phyloP scores from a whole-genome alignment of 129 eudicot genomes.

The Helianthus annuus region HanXRQr2.0-SUNRISE NC_035441.2:118629767-118630266 shows the following conservation, averaged over 20 bases:
- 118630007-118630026: neutral
- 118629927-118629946: too few species aligned
- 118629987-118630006: too few species aligned
- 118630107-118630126: conserved; percentile 25
- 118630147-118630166: conserved; percentile 2
- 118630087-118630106: conserved; percentile 13
- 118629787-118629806: conserved; percentile 7
- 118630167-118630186: conserved; percentile 15
- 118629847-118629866: too few species aligned
- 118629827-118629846: neutral
- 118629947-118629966: too few species aligned
- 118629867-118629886: too few species aligned
- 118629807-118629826: conserved; percentile 1
- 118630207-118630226: conserved; percentile 13
- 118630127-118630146: conserved; percentile 17
- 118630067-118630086: conserved; percentile 7
- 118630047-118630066: conserved; percentile 17
- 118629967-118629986: too few species aligned
- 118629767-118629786: neutral
- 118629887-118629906: too few species aligned
- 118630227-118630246: conserved; percentile 8
- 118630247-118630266: conserved; percentile 8
- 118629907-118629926: too few species aligned
- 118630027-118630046: conserved; percentile 23
- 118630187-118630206: conserved; percentile 18